Base-by-base conservation (phyloP, 306 rosid genomes). In the Vicia villosa region DNA sequence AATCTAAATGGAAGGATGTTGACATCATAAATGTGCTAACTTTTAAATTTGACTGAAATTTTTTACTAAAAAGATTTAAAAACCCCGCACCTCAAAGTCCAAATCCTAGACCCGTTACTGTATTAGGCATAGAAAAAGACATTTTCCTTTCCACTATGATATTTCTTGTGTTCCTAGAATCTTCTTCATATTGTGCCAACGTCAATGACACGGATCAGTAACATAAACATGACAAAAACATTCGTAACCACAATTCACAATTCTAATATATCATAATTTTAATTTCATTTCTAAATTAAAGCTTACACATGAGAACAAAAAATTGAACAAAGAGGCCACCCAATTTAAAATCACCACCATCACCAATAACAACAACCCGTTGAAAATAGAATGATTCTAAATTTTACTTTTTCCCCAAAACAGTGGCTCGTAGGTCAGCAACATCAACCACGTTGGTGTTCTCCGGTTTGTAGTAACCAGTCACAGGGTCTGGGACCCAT, bases 401-500 rank as follows among this genome's bases (percentile, higher is more conserved):
- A 20, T 21, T 22, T 22, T 10, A 52, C 32, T 52, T 94, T 73
- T 81, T 77, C 40, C 26, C 77, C 51, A 86, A 16, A 57, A 90
- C 83, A 1, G 54, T 15, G 4, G 89, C 78, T 19, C 96, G 84
- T 3, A 88, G 74, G 63, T 94, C 96, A 6, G 90, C 96, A 13
- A 81, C 96, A 77, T 88, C 97, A 63, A 85, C 75, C 66, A 88
- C 94, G 12, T 74, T 70, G 30, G 11, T 64, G 50, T 87, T 94
- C 81, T 87, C 97, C 0, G 97, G 98, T 16, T 80, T 81, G 79
- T 94, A 94, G 76, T 81, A 82, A 2, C 98, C 98, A 7, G 98
- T 88, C 1, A 81, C 84, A 0, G 98, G 98, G 45, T 94, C 90
- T 4, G 97, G 98, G 30, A 88, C 89, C 98, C 98, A 94, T 49